Evolutionary conservation across 345 rosid genomes (phyloP), one percentile per base, ranked within the genome.

Genomic region (Acer saccharum): DNA sequence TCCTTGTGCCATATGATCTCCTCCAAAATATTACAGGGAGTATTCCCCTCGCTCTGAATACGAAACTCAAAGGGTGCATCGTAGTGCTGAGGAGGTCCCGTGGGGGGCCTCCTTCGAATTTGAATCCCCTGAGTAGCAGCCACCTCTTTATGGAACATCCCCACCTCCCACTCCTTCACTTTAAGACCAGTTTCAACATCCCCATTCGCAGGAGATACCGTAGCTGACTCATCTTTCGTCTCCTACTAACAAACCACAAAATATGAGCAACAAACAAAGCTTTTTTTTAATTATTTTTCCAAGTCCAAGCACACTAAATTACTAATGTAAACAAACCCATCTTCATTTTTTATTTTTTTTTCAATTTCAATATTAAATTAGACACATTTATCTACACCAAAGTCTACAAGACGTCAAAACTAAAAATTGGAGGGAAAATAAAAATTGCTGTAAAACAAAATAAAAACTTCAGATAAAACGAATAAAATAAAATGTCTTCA

Each of bases 21-120:
- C 87, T 94, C 98, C 41, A 96, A 88, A 65, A 92, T 94, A 72
- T 94, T 96, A 13, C 90, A 87, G 71, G 99, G 97, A 13, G 93
- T 90, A 68, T 87, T 91, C 6, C 97, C 98, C 68, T 93, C 98
- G 43, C 84, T 90, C 81, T 92, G 93, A 9, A 95, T 80, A 6
- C 94, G 88, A 73, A 93, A 96, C 84, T 94, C n/a, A n/a, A 94
- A 92, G 41, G 98, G 97, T 61, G 98, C 99, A 41, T 91, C 95
- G 35, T 96, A 92, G 82, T 94, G 97, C 86, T 83, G 69, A 10
- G 99, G 97, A 55, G 93, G 98, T 7, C 97, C 95, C 3, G 90
- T 84, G 2, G 90, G 90, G 0, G 97, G 96, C 79, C 92, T 74
- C 69, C 98, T 80, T 81, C 97, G 83, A 55, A 96, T 92, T 74